These are phyloP conservation scores for Debaryomyces hansenii DNA, from an alignment of 805 yeast species.

Conservation along the genomic window DNA sequence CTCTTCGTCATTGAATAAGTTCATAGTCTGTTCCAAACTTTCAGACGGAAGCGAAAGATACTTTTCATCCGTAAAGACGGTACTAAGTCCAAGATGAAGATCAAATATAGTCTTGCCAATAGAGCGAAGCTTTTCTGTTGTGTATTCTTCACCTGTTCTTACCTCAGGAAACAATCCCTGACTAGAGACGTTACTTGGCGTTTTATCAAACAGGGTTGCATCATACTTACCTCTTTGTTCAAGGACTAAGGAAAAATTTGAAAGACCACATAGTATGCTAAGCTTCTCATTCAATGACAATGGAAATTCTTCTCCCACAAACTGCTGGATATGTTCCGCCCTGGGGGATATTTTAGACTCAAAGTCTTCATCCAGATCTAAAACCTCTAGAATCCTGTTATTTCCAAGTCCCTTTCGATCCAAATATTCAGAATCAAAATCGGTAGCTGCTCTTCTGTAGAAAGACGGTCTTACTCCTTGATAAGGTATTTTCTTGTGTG, in stretches of 20 bases:
- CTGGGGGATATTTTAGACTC: constrained; percentile 9
- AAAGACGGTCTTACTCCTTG: constrained; percentile 13
- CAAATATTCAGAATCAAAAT: constrained; percentile 12
- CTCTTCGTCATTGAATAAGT: constrained; percentile 17
- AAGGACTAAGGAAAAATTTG: constrained; percentile 15
- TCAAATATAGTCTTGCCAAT: constrained; percentile 25
- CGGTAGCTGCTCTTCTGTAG: constrained; percentile 14
- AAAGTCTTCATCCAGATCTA: constrained; percentile 10
- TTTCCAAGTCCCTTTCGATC: constrained; percentile 10
- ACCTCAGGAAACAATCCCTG: background rate
- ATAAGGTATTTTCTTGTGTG: constrained; percentile 10
- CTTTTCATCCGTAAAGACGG: constrained; percentile 28
- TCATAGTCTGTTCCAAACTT: constrained; percentile 26
- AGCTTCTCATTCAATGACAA: constrained; percentile 25
- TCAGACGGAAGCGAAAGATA: constrained; percentile 27
- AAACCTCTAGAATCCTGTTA: constrained; percentile 7
- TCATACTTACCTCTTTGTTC: background rate
- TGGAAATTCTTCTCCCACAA: constrained; percentile 24
- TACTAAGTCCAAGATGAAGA: constrained; percentile 20
- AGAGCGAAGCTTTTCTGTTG: constrained; percentile 22
- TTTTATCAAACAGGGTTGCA: background rate
- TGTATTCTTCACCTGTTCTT: constrained; percentile 8
- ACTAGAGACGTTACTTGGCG: background rate
- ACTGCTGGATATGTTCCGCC: constrained; percentile 19
- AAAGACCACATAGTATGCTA: constrained; percentile 28